Evolutionary conservation across 1,139 yeast species (phyloP).

Genomic region (Kodamaea alishanica): DNA sequence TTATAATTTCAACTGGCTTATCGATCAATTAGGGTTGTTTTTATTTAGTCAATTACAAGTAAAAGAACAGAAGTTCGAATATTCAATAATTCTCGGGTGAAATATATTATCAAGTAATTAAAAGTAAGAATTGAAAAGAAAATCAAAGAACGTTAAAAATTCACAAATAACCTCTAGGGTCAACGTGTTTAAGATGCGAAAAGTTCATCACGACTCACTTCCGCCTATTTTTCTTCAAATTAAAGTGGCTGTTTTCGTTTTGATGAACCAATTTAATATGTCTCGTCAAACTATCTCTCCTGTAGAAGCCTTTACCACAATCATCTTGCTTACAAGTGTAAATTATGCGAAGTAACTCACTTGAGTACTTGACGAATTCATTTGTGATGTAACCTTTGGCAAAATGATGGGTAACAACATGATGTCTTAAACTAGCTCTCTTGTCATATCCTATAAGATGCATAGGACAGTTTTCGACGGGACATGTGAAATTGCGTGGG

Average conservation of each 20-base stretch:
- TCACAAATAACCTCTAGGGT: too few species aligned
- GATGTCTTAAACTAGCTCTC: conserved; percentile 58
- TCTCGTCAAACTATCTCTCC: conserved; percentile 55
- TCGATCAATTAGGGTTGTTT: too few species aligned
- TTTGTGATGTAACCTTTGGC: conserved; percentile 18
- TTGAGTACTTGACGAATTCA: conserved; percentile 11
- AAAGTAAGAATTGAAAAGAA: too few species aligned
- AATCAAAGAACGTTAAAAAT: too few species aligned
- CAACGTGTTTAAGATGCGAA: too few species aligned
- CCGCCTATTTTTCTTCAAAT: conserved; percentile 2
- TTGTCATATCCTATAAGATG: conserved; percentile 56
- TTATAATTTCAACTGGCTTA: too few species aligned
- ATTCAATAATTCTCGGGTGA: too few species aligned
- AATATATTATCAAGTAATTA: too few species aligned
- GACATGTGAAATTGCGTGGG: conserved; percentile 38
- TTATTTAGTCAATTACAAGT: too few species aligned
- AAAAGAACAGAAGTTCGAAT: too few species aligned
- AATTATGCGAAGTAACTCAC: conserved; percentile 7
- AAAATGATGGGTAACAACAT: conserved; percentile 54
- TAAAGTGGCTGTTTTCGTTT: conserved; percentile 17
- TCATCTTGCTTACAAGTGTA: conserved; percentile 21
- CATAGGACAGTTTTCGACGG: conserved; percentile 58
- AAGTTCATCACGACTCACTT: too few species aligned
- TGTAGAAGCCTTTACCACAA: conserved; percentile 53
- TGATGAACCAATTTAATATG: conserved; percentile 53